Evolutionary conservation across 1,139 yeast species (phyloP), one percentile per base, ranked within the genome.

Genomic region (Nakaseomyces kungkrabaensis): DNA sequence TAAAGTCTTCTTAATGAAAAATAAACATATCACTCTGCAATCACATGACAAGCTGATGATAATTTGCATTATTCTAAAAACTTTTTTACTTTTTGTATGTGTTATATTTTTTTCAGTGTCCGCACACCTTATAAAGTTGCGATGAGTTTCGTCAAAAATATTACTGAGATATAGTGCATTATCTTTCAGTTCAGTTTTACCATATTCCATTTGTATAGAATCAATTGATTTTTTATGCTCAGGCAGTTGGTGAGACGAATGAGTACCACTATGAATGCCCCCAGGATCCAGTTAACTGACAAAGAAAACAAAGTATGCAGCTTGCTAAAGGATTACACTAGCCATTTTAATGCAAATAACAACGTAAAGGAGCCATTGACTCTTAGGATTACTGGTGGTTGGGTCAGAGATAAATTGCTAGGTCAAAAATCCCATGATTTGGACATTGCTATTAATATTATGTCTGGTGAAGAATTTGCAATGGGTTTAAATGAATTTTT

Each of bases 321-420:
- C n/a, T 47, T 63, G 31, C 50, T 65, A 37, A 62, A 57, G 36
- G 68, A 63, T 47, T 62, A 57, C 49, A 58, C 61, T 10, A 48
- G 45, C 6, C 43, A 52, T 7, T 64, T 60, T 46, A 63, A 63
- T 45, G 33, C 47, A n/a, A 6, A n/a, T 24, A 25, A 46, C 17
- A 6, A 17, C 4, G 9, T 13, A 27, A 27, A 17, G 13, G 43
- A 31, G 17, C 63, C 62, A 3, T 51, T 81, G 25, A 82, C 77
- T 33, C 73, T 90, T 24, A 69, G 99, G 55, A 85, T 92, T 58
- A 90, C 97, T 0, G 99, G 99, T 33, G 99, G 99, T 0, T 92
- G 99, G 99, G 99, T 92, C 5, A 76, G 99, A 59, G 99, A 92
- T 67, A 92, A 92, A 69, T 70, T 92, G 37, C 71, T 94, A 38